phyloP scores from a whole-genome alignment of 2,329 filamentous ascomycete species.

The Nemania sp. region DNA sequence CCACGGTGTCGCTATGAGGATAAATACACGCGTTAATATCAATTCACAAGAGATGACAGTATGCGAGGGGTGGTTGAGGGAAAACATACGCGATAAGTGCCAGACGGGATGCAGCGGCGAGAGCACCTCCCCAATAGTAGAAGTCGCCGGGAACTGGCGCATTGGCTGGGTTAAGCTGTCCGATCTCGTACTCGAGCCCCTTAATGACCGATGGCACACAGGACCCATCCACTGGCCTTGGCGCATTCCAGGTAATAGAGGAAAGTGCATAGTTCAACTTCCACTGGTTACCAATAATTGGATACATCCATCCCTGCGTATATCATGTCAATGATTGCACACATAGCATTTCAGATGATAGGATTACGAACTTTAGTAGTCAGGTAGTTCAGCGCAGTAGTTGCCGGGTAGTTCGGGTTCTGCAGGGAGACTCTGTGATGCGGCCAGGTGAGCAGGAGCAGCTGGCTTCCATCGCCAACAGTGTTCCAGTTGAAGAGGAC shows the following conservation, averaged over 20 bases:
- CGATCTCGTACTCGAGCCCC: conserved; percentile 12
- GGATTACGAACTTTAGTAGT: conserved; percentile 9
- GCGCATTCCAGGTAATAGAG: conserved; percentile 12
- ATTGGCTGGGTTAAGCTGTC: conserved; percentile 7
- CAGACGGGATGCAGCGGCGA: conserved; percentile 8
- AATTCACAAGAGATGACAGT: not conserved
- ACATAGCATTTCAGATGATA: not conserved
- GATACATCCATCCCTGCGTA: conserved; percentile 16
- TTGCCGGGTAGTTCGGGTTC: conserved; percentile 13
- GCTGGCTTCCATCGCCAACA: not conserved
- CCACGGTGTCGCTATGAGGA: conserved; percentile 6
- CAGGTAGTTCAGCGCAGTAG: conserved; percentile 11
- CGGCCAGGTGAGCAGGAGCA: conserved; percentile 16
- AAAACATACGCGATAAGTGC: conserved; percentile 18
- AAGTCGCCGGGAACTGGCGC: conserved; percentile 17
- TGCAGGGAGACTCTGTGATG: conserved; percentile 14
- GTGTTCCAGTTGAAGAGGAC: conserved; percentile 8
- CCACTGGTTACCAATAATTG: conserved; percentile 13
- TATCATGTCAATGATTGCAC: not conserved
- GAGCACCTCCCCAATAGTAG: conserved; percentile 17
- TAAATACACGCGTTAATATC: not conserved
- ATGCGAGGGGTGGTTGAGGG: not conserved
- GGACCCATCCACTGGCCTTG: conserved; percentile 7
- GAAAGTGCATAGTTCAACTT: conserved; percentile 1
- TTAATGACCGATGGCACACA: conserved; percentile 2